These are phyloP conservation scores for Didymella keratinophila DNA, from an alignment of 2,329 filamentous ascomycete genomes.

Conservation along the genomic window DNA sequence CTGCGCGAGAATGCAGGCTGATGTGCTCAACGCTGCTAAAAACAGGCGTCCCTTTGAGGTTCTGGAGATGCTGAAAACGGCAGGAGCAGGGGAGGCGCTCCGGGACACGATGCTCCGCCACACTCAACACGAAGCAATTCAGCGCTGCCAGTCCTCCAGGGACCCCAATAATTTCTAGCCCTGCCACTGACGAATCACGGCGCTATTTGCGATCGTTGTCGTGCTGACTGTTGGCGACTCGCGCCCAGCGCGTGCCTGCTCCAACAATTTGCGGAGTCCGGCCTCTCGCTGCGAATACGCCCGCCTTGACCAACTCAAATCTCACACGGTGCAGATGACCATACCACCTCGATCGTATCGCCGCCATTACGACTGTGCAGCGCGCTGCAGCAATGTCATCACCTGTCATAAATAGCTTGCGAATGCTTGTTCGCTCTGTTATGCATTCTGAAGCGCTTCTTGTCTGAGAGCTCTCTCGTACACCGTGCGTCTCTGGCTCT, in stretches of 20 bases:
- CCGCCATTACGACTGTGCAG: conserved; percentile 2
- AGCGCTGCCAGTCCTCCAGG: conserved; percentile 17
- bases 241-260: conserved; percentile 18
- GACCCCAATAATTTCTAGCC: conserved; percentile 19
- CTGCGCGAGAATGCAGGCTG: conserved; percentile 10
- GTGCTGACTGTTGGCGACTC: conserved; percentile 11
- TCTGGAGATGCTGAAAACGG: conserved; percentile 25
- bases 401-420: conserved; percentile 9
- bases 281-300: conserved; percentile 14
- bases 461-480: conserved; percentile 7
- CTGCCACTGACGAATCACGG: conserved; percentile 7
- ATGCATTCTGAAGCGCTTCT: conserved; percentile 5
- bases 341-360: neutral
- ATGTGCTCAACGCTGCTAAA: conserved; percentile 18
- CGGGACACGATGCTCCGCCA: conserved; percentile 33
- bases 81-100: conserved; percentile 20
- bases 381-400: neutral
- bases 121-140: conserved; percentile 27
- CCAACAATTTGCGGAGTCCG: conserved; percentile 19
- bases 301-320: conserved; percentile 14
- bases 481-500: conserved; percentile 11
- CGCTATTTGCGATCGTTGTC: conserved; percentile 4
- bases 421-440: conserved; percentile 8
- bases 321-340: conserved; percentile 7
- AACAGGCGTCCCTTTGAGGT: conserved; percentile 19